Base-by-base conservation (phyloP, 1,284 basidiomycete genomes). In the Coriolopsis trogii region DNA sequence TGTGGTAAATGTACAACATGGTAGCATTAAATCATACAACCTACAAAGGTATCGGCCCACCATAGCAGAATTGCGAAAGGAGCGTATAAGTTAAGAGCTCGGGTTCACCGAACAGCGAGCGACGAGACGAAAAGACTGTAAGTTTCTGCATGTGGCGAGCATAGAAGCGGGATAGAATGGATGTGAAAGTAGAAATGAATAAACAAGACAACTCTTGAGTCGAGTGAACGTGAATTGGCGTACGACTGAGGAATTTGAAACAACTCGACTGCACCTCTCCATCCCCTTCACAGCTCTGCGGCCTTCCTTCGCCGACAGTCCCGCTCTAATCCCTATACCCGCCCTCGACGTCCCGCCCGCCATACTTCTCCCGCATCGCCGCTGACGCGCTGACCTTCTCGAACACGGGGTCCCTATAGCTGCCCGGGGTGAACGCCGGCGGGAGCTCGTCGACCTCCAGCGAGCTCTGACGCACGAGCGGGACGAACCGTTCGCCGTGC, bases 381-480 rank as follows among this genome's bases (percentile, higher is more conserved):
- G 57, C 59, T 16, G 62, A 56, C 13, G 54, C 59, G 10, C 28
- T 55, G 42, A 66, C 53, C 55, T 67, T 67, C 55, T 67, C 65
- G 37, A 48, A 53, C n/a, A 66, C 52, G 4, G 64, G 63, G 44
- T 67, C 64, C 23, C 24, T 47, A 47, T 51, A 67, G 21, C 15
- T 28, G 10, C 65, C 65, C 6, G 51, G 49, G 0, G 61, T 67
- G 58, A 69, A 67, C 16, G 63, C 39, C 6, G 66, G 67, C 8
- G 63, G 66, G 4, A 26, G 52, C 24, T 59, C 55, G 18, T 59
- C 63, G 28, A 55, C 50, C 47, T 61, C 61, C 37, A 56, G 20
- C 37, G 57, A 59, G 23, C 39, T 33, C 36, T 60, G 54, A 13
- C 50, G 55, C 16, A 48, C 47, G 31, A 58, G 45, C 33, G 56